These are phyloP conservation scores for Beauveria brongniartii DNA, from an alignment of 2,329 filamentous ascomycete species.

Conservation along the genomic window DNA sequence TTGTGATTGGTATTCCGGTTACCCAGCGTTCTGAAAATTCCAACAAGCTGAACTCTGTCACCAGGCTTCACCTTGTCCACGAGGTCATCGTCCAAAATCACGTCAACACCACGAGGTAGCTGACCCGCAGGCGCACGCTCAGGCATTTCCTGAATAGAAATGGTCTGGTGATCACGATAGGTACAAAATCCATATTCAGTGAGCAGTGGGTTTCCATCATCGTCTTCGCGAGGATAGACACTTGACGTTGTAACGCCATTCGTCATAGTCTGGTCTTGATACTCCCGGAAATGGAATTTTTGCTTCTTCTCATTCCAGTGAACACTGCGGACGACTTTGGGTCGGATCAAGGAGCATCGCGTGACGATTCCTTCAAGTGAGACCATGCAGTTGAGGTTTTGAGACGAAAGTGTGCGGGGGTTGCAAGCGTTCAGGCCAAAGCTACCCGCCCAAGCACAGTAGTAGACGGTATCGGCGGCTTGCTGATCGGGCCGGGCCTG, in stretches of 20 bases:
- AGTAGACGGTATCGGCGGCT: conserved; percentile 75
- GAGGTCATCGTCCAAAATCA: conserved; percentile 92
- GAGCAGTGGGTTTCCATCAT: conserved; percentile 81
- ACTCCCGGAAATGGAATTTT: conserved; percentile 82
- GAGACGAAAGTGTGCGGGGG: conserved; percentile 81
- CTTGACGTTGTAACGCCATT: conserved; percentile 82
- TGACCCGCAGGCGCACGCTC: conserved; percentile 93
- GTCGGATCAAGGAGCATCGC: conserved; percentile 86
- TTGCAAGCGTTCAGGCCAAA: conserved; percentile 95
- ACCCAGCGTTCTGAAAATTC: conserved; percentile 86
- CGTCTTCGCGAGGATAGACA: conserved; percentile 90
- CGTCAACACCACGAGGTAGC: conserved; percentile 88
- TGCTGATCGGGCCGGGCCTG: conserved; percentile 63
- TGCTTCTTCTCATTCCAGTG: conserved; percentile 87
- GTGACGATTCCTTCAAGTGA: conserved; percentile 97
- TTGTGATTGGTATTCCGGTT: conserved; percentile 88
- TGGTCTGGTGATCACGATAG: conserved; percentile 93
- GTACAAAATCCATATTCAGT: conserved; percentile 96
- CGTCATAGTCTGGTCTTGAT: conserved; percentile 96
- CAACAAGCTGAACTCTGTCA: conserved; percentile 93
- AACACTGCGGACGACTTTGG: conserved; percentile 96
- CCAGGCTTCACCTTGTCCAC: conserved; percentile 93
- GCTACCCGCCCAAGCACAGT: conserved; percentile 93
- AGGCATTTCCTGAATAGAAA: conserved; percentile 99
- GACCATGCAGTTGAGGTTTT: conserved; percentile 92